phyloP scores from a whole-genome alignment of 2,329 filamentous ascomycete genomes.

The Chrysosporium keratinophilum region DNA sequence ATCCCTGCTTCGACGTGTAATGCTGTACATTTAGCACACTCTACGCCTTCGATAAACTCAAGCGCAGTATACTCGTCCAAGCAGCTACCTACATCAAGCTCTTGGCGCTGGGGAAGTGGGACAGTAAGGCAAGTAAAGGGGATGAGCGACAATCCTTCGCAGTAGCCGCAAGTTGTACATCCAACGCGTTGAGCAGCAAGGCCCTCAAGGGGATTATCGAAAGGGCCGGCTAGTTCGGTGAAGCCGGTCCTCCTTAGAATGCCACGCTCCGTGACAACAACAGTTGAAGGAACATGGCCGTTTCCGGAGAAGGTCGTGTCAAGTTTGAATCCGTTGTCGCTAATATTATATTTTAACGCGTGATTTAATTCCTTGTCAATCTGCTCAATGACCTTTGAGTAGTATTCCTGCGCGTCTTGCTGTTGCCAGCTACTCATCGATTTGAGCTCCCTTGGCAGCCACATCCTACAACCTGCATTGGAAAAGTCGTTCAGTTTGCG shows the following conservation, averaged over 20 bases:
- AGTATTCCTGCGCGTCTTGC: constrained; percentile 97
- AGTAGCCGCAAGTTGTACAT: constrained; percentile 74
- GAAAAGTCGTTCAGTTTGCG: constrained; percentile 56
- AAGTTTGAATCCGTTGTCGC: constrained; percentile 35
- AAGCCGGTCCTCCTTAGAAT: constrained; percentile 9
- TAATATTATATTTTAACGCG: constrained; percentile 37
- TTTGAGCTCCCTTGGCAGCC: constrained; percentile 72
- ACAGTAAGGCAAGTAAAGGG: constrained; percentile 91
- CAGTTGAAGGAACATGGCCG: constrained; percentile 13
- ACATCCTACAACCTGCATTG: constrained; percentile 66
- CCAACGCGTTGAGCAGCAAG: constrained; percentile 78
- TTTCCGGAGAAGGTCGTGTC: not conserved
- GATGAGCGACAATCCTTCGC: constrained; percentile 78
- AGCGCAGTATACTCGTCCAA: constrained; percentile 75
- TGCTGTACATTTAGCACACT: constrained; percentile 85
- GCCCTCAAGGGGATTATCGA: constrained; percentile 74
- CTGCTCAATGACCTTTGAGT: constrained; percentile 75
- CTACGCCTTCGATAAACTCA: constrained; percentile 77
- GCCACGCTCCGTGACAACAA: constrained; percentile 15
- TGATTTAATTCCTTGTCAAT: constrained; percentile 65
- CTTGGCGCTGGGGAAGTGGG: constrained; percentile 56
- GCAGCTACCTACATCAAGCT: constrained; percentile 65
- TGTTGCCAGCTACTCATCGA: constrained; percentile 93
- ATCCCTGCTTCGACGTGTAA: constrained; percentile 45
- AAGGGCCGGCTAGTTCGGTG: constrained; percentile 15